Percentiles rank a stretch among this genome's conserved stretches.
phyloP scores from a whole-genome alignment of 768 basidiomycete genomes.

The Suillus weaverae region DNA sequence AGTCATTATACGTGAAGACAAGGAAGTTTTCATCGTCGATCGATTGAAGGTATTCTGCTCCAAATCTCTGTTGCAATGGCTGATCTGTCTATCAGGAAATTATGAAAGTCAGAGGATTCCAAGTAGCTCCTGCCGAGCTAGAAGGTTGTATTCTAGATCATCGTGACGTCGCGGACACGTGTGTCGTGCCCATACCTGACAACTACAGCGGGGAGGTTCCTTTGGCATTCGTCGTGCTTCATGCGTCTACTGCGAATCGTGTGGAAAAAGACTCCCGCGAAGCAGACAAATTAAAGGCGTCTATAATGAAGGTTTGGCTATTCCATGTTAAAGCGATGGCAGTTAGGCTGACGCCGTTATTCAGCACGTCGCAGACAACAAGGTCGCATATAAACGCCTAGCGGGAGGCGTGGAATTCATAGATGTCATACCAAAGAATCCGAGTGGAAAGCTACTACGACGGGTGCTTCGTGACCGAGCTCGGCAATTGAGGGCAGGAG shows the following conservation, averaged over 20 bases:
- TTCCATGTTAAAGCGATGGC: neutral
- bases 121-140: slow-evolving; percentile 74
- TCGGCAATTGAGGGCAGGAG: slow-evolving; percentile 21
- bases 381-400: slow-evolving; percentile 58
- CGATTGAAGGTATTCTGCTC: slow-evolving; percentile 52
- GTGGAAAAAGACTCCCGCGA: slow-evolving; percentile 30
- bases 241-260: slow-evolving; percentile 37
- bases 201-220: slow-evolving; percentile 76
- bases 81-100: slow-evolving; percentile 45
- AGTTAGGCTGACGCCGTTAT: slow-evolving; percentile 5
- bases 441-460: slow-evolving; percentile 59
- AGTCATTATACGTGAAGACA: slow-evolving; percentile 51
- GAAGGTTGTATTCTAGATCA: slow-evolving; percentile 65
- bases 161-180: slow-evolving; percentile 56
- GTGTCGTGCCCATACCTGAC: slow-evolving; percentile 67
- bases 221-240: slow-evolving; percentile 64
- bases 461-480: slow-evolving; percentile 52
- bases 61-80: neutral
- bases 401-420: slow-evolving; percentile 61
- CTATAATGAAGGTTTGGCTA: slow-evolving; percentile 47
- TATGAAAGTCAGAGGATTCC: slow-evolving; percentile 71
- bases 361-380: slow-evolving; percentile 55
- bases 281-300: slow-evolving; percentile 39
- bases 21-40: slow-evolving; percentile 62
- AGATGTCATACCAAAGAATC: slow-evolving; percentile 58